Evolutionary conservation across 1,139 yeast genomes (phyloP).

Genomic region (Candida buenavistaensis): DNA sequence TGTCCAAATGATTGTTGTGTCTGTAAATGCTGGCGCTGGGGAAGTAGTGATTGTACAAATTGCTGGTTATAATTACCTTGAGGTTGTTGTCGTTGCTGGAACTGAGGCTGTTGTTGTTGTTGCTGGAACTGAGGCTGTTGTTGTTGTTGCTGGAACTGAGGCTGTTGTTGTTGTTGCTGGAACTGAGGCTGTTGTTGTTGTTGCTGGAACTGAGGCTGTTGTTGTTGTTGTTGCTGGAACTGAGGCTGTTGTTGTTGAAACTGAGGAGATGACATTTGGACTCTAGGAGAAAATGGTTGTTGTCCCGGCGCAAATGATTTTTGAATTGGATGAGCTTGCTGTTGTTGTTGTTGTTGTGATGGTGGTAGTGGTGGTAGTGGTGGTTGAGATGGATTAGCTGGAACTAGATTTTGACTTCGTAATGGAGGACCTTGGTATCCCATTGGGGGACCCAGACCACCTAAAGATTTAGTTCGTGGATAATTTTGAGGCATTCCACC

Average conservation of each 20-base stretch:
- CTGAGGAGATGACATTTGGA: constrained; percentile 4
- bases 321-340: constrained; percentile 2
- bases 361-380: constrained; percentile 3
- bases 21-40: too few relatives aligned
- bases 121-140: neutral
- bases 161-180: constrained; percentile 3
- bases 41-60: too few relatives aligned
- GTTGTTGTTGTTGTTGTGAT: constrained; percentile 9
- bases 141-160: too few relatives aligned
- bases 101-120: constrained; percentile 1
- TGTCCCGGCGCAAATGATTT: constrained; percentile 7
- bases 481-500: constrained; percentile 12
- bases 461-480: constrained; percentile 14
- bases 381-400: constrained; percentile 11
- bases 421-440: constrained; percentile 10
- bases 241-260: neutral
- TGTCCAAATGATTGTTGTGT: too few relatives aligned
- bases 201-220: neutral
- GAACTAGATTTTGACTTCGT: constrained; percentile 13
- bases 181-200: constrained; percentile 1
- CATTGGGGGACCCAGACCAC: constrained; percentile 9
- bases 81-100: constrained; percentile 1
- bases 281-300: constrained; percentile 5
- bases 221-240: constrained; percentile 1
- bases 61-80: too few relatives aligned